Conservation (phyloP, 2,329 filamentous ascomycete species). For the Penicillium sp. region DNA sequence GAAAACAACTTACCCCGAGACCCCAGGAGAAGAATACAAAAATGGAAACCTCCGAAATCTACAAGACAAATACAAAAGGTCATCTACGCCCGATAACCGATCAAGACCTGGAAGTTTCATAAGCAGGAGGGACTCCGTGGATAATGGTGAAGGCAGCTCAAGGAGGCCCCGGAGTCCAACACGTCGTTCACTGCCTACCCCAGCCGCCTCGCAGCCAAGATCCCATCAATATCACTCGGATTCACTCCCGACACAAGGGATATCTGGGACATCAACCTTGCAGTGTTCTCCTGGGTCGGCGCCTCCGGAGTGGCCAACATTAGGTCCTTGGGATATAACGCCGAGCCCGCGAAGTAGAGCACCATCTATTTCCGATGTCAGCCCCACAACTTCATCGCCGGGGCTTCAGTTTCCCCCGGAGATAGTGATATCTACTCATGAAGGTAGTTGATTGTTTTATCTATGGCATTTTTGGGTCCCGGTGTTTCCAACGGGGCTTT, state of each 20-base stretch:
- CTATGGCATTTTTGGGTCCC: neutral
- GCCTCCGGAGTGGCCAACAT: neutral
- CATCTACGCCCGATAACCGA: conserved; percentile 24
- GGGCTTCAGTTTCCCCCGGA: neutral
- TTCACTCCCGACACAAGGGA: conserved; percentile 2
- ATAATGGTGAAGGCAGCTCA: conserved; percentile 18
- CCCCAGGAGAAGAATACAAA: conserved; percentile 53
- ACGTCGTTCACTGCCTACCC: conserved; percentile 10
- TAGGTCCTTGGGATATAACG: neutral
- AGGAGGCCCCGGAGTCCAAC: neutral
- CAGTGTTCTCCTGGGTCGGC: neutral
- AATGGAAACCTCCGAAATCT: conserved; percentile 34
- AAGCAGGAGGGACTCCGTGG: conserved; percentile 3
- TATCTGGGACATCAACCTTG: neutral
- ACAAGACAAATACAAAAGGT: conserved; percentile 40
- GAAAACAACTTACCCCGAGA: conserved; percentile 53
- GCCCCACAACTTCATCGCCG: neutral
- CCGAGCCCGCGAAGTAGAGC: neutral
- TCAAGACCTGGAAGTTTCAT: conserved; percentile 16
- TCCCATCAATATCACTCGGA: conserved; percentile 7
- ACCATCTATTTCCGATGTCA: neutral
- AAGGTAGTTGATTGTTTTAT: neutral
- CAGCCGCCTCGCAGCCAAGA: neutral
- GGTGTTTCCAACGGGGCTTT: neutral
- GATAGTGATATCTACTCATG: neutral